Percentiles rank a stretch among this genome's conserved stretches.
Conservation (phyloP, 345 rosid species). For the Nasturtium officinale region DNA sequence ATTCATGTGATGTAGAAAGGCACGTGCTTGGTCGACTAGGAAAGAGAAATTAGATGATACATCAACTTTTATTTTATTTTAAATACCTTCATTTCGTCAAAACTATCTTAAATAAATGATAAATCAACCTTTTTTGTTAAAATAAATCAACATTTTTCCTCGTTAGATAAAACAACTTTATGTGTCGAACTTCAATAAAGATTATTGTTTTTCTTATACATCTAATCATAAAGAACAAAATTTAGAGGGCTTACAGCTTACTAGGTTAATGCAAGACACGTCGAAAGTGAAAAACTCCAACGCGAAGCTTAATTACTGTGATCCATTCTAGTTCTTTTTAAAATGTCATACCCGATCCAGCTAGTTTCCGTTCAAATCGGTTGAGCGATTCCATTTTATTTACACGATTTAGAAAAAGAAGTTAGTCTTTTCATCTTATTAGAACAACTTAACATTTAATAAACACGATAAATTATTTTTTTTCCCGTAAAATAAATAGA, state of each 20-base stretch:
- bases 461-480: too few relatives aligned
- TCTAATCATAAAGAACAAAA: conserved; percentile 24
- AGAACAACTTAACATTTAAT: neutral
- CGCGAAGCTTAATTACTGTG: conserved; percentile 43
- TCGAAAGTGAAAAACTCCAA: conserved; percentile 43
- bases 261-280: conserved; percentile 43
- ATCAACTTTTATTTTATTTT: conserved; percentile 16
- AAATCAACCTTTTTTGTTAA: conserved; percentile 25
- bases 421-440: neutral
- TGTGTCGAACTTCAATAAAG: conserved; percentile 15
- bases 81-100: neutral
- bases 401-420: conserved; percentile 17
- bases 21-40: conserved; percentile 40
- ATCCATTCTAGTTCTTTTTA: conserved; percentile 15
- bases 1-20: conserved; percentile 36
- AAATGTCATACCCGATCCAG: conserved; percentile 31
- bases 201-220: conserved; percentile 8
- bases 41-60: conserved; percentile 21
- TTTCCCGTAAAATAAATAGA: too few relatives aligned
- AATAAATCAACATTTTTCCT: neutral
- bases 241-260: conserved; percentile 8
- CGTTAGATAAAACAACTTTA: conserved; percentile 18
- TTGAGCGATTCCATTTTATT: conserved; percentile 10
- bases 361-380: conserved; percentile 31
- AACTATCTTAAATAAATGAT: neutral